Percentiles rank a stretch among this genome's conserved stretches.
Conservation (phyloP, 1,139 yeast species). For the Debaryomyces coudertii region DNA sequence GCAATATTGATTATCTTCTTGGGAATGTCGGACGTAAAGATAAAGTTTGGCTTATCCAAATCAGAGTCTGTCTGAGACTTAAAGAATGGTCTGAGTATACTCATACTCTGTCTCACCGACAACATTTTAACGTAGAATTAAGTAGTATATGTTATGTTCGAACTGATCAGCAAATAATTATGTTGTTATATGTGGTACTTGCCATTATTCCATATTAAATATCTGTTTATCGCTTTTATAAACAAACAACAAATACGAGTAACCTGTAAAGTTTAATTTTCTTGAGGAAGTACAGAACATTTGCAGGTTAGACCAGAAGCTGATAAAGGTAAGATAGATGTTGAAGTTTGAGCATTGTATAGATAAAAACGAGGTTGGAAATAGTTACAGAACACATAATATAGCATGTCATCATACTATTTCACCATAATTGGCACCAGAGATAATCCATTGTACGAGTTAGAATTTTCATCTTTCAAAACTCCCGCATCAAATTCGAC, state of each 20-base stretch:
- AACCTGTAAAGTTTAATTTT: conserved; percentile 1
- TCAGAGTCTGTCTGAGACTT: conserved; percentile 19
- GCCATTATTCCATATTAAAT: neutral
- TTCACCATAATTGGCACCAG: conserved; percentile 86
- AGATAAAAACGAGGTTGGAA: neutral
- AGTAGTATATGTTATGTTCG: neutral
- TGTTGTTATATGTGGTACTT: conserved; percentile 4
- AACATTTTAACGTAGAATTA: neutral
- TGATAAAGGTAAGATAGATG: neutral
- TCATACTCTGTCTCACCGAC: conserved; percentile 9
- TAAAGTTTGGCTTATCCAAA: conserved; percentile 42
- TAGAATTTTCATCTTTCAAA: conserved; percentile 80
- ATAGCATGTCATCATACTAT: conserved; percentile 64
- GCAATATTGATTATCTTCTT: conserved; percentile 20
- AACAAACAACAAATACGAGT: conserved; percentile 5
- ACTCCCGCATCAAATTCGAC: conserved; percentile 16
- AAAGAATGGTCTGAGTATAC: conserved; percentile 6
- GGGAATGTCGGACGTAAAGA: conserved; percentile 43
- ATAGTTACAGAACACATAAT: neutral
- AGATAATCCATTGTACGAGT: conserved; percentile 85
- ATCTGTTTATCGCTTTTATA: conserved; percentile 3
- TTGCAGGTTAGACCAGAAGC: conserved; percentile 5
- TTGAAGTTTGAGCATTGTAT: neutral
- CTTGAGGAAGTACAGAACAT: neutral
- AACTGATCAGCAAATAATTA: neutral